A percentile compares a stretch with the other conserved stretches of the same genome.
phyloP scores from a whole-genome alignment of 1,284 basidiomycete genomes.

The Rhodotorula sp. region DNA sequence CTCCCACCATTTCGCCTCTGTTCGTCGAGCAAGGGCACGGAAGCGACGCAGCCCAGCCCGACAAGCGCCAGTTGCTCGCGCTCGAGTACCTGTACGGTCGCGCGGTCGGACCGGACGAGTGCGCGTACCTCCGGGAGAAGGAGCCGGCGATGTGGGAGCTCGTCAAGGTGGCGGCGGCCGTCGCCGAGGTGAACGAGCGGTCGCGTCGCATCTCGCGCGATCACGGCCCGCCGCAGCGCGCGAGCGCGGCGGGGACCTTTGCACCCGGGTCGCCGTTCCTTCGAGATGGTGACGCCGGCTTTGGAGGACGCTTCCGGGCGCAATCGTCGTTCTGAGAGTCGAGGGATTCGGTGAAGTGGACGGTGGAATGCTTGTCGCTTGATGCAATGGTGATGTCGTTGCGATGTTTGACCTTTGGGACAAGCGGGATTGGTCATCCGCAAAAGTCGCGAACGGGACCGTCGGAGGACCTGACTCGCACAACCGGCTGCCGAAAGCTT shows the following conservation, averaged over 20 bases:
- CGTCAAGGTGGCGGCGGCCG: neutral
- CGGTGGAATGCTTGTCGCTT: no score
- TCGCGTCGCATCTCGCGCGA: neutral
- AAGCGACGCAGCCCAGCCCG: neutral
- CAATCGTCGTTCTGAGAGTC: no score
- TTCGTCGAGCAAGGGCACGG: neutral
- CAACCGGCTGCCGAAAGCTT: no score
- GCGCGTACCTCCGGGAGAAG: neutral
- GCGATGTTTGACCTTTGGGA: no score
- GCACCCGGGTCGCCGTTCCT: no score
- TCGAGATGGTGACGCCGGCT: no score
- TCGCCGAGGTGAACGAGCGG: constrained; percentile 5
- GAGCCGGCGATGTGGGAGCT: neutral
- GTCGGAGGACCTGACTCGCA: no score
- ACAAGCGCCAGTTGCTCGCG: constrained; percentile 1
- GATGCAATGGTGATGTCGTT: no score
- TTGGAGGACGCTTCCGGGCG: no score
- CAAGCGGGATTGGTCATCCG: no score
- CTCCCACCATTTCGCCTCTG: neutral
- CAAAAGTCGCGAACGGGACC: no score
- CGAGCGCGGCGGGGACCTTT: neutral
- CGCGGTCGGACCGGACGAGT: neutral
- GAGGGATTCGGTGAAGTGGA: no score
- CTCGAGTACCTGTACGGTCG: constrained; percentile 11
- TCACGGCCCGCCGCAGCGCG: neutral